A percentile compares a stretch with the other conserved stretches of the same genome.
These are phyloP conservation scores for Zygosaccharomyces siamensis DNA, from an alignment of 805 yeast species.

Conservation along the genomic window DNA sequence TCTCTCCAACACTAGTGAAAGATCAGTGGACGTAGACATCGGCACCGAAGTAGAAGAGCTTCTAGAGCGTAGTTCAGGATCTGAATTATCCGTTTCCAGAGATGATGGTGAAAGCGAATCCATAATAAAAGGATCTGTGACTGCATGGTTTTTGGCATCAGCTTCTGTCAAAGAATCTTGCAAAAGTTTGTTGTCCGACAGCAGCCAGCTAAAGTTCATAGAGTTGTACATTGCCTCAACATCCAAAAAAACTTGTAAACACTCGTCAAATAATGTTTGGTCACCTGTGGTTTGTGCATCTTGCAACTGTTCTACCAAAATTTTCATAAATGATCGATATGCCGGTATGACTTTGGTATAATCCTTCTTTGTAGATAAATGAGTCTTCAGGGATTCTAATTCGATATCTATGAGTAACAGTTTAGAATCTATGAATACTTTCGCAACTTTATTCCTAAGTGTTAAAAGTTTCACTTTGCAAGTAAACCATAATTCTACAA, in stretches of 20 bases:
- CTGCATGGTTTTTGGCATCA: background rate
- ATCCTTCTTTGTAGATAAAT: constrained; percentile 13
- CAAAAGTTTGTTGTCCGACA: constrained; percentile 27
- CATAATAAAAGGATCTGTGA: constrained; percentile 1
- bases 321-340: constrained; percentile 56
- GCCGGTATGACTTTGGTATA: constrained; percentile 30
- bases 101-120: constrained; percentile 9
- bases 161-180: constrained; percentile 10
- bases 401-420: constrained; percentile 62
- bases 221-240: constrained; percentile 71
- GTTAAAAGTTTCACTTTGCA: constrained; percentile 14
- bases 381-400: constrained; percentile 40
- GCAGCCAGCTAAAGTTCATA: constrained; percentile 38
- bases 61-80: constrained; percentile 11
- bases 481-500: constrained; percentile 27
- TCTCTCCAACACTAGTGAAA: constrained; percentile 41
- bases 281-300: constrained; percentile 50
- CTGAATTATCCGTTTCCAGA: constrained; percentile 4
- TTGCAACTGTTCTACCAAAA: constrained; percentile 54
- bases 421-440: constrained; percentile 61
- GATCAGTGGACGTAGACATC: constrained; percentile 27
- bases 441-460: constrained; percentile 44
- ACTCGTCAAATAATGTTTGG: constrained; percentile 56
- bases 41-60: constrained; percentile 24
- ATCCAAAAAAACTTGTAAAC: constrained; percentile 60